A percentile compares a stretch with the other conserved stretches of the same genome.
phyloP scores from a whole-genome alignment of 2,329 filamentous ascomycete species.

The Fusarium devonianum region DNA sequence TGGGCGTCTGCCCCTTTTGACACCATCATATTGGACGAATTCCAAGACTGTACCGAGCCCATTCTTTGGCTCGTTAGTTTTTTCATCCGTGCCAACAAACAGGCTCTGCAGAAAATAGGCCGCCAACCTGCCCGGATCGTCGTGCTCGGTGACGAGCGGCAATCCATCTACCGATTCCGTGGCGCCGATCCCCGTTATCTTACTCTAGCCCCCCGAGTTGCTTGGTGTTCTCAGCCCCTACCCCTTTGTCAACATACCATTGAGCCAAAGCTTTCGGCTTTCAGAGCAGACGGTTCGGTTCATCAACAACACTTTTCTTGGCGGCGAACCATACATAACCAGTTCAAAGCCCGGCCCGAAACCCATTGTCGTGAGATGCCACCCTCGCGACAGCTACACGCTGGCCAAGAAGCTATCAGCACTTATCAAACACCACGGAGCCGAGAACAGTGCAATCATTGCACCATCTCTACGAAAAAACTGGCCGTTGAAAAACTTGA shows the following conservation, averaged over 20 bases:
- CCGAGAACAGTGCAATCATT: constrained; percentile 23
- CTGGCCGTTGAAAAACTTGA: background rate
- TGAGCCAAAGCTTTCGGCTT: constrained; percentile 42
- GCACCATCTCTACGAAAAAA: constrained; percentile 7
- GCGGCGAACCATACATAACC: constrained; percentile 39
- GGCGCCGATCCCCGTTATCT: constrained; percentile 43
- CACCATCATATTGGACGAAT: constrained; percentile 44
- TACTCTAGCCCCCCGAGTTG: constrained; percentile 32
- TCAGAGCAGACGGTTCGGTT: constrained; percentile 36
- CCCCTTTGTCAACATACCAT: constrained; percentile 21
- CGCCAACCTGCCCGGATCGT: constrained; percentile 35
- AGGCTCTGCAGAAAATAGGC: constrained; percentile 7
- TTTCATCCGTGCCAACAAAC: constrained; percentile 39
- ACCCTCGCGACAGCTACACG: constrained; percentile 2
- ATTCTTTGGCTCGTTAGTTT: constrained; percentile 39
- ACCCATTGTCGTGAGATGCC: constrained; percentile 38
- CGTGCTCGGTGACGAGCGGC: constrained; percentile 43
- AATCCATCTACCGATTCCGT: constrained; percentile 42
- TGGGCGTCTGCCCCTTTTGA: constrained; percentile 40
- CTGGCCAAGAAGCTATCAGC: constrained; percentile 29
- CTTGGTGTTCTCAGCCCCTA: constrained; percentile 33
- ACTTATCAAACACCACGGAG: constrained; percentile 35
- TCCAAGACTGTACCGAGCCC: constrained; percentile 43
- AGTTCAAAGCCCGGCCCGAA: constrained; percentile 42
- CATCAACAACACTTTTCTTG: constrained; percentile 40